Percentiles rank a stretch among this genome's conserved stretches.
Conservation (phyloP, 805 yeast species). For the Ogataea nitratoaversa region DNA sequence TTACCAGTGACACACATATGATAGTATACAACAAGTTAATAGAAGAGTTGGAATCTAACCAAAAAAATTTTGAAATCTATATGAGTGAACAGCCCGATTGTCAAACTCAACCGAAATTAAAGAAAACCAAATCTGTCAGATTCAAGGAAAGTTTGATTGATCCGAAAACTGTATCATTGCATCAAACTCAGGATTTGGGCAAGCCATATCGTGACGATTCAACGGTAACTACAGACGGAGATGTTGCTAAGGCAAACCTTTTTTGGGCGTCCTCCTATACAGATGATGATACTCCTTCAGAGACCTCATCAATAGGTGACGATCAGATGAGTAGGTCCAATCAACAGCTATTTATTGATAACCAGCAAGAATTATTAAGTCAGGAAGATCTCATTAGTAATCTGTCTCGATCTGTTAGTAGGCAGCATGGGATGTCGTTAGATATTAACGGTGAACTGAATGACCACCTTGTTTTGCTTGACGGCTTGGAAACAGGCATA, state of each 20-base stretch:
- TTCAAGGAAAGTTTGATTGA: slow-evolving; percentile 22
- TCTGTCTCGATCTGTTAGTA: slow-evolving; percentile 39
- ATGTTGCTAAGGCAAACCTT: slow-evolving; percentile 5
- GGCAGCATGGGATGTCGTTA: slow-evolving; percentile 42
- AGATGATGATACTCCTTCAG: slow-evolving; percentile 1
- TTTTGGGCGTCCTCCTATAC: slow-evolving; percentile 4
- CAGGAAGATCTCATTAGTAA: slow-evolving; percentile 43
- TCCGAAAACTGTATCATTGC: slow-evolving; percentile 3
- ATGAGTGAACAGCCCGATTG: neutral
- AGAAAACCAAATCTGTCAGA: slow-evolving; percentile 22
- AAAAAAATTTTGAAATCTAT: neutral
- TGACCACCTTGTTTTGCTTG: slow-evolving; percentile 44
- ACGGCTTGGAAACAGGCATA: slow-evolving; percentile 46
- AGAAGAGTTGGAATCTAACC: neutral
- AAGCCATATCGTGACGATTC: slow-evolving; percentile 14
- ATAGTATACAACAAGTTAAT: neutral
- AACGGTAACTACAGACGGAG: neutral
- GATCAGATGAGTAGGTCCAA: slow-evolving; percentile 22
- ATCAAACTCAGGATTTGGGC: slow-evolving; percentile 1
- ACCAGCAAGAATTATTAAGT: slow-evolving; percentile 43
- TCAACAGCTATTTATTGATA: slow-evolving; percentile 29
- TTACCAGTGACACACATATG: neutral
- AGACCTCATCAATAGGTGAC: slow-evolving; percentile 1
- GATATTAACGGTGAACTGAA: slow-evolving; percentile 44
- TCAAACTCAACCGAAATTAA: slow-evolving; percentile 4